Evolutionary conservation across 257 asterid genomes (phyloP), one percentile per base, ranked within the genome.

Genomic region (Osmanthus fragrans): DNA sequence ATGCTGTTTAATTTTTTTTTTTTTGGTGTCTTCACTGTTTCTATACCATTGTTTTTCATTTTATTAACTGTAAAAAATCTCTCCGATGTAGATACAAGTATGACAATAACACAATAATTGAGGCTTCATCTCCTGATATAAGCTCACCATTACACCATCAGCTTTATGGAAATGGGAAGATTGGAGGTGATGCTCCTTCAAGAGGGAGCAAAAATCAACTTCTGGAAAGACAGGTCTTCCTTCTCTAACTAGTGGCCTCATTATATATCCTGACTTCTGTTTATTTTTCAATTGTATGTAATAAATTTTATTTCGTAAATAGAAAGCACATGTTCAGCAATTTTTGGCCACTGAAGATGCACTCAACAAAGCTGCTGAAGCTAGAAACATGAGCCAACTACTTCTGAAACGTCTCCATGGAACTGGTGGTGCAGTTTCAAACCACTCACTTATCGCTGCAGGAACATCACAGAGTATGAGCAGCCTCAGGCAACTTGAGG

Each of bases 401-500:
- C 97, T 96, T 84, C 82, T 96, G 81, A 91, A 90, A 83, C 97
- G 96, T 64, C 89, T 96, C 66, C 90, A 93, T 78, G 99, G 99
- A 86, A 89, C 85, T 82, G 90, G 89, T 82, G 97, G 88, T 87
- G 87, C 90, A 77, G 85, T 86, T 81, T 86, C 97, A 77, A 90
- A 96, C 12, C 87, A 89, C 73, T 89, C 96, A 23, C 87, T 92
- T 69, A 89, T 78, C 21, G 84, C 81, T 70, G 88, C 88, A 71
- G 96, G 90, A 79, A 83, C 91, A 13, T 90, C 97, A 73, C 97
- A 93, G 83, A 90, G 82, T 88, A 96, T 96, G 99, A 92, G 99
- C 90, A 96, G 99, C 86, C 97, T 96, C 63, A 86, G 98, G 89
- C 98, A 96, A 88, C 99, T 96, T 73, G 98, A 92, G 99, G 99